phyloP scores from a whole-genome alignment of 192 early-diverging fungal genomes.

The Radiomyces spectabilis region DNA sequence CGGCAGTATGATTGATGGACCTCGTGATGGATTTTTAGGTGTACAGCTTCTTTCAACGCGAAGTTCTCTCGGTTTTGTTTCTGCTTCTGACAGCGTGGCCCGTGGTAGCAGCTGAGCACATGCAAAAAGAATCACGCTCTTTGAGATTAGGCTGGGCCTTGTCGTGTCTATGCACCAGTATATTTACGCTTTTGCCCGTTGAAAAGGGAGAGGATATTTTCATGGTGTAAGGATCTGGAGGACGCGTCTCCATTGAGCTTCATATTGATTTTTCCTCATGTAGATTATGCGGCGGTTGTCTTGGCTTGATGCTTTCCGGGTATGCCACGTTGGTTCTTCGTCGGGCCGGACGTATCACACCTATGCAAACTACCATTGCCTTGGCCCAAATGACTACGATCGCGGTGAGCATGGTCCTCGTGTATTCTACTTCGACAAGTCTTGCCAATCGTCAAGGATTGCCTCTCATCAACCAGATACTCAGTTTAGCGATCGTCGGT shows the following conservation, averaged over 20 bases:
- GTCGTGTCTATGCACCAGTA: slow-evolving; percentile 61
- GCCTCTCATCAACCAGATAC: slow-evolving; percentile 58
- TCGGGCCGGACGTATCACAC: no score
- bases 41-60: slow-evolving; percentile 81
- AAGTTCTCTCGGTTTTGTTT: slow-evolving; percentile 56
- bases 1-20: no score
- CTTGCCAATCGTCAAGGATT: slow-evolving; percentile 53
- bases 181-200: slow-evolving; percentile 86
- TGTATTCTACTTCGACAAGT: slow-evolving; percentile 54
- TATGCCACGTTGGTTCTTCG: no score
- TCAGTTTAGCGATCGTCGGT: slow-evolving; percentile 62
- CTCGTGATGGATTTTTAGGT: slow-evolving; percentile 38
- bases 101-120: slow-evolving; percentile 38
- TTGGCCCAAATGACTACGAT: slow-evolving; percentile 27
- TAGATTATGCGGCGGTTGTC: neutral
- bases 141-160: slow-evolving; percentile 60
- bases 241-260: neutral
- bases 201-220: slow-evolving; percentile 70
- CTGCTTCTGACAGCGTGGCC: slow-evolving; percentile 63
- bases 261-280: neutral
- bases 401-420: slow-evolving; percentile 46
- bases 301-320: slow-evolving; percentile 4
- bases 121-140: slow-evolving; percentile 35
- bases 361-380: neutral
- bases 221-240: slow-evolving; percentile 46